Conservation (phyloP, 345 rosid species). For the Eucalyptus urophylla region DNA sequence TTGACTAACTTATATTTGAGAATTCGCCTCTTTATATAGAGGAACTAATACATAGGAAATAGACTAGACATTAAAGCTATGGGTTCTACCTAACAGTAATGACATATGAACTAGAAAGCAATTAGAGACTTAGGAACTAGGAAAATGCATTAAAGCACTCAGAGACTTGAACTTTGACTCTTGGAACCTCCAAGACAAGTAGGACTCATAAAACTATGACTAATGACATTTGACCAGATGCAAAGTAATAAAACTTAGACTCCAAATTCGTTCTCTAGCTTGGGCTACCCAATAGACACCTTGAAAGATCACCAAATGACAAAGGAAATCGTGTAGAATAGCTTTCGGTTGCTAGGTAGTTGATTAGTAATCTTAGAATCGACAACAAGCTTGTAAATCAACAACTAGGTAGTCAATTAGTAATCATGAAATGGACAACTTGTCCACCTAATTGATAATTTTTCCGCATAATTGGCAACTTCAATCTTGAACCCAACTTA, state of each 20-base stretch:
- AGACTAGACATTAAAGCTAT: too few relatives aligned
- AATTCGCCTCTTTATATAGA: too few relatives aligned
- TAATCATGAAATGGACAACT: background rate
- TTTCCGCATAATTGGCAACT: too few relatives aligned
- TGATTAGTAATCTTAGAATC: background rate
- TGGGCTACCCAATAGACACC: background rate
- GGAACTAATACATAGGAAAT: too few relatives aligned
- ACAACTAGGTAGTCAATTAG: background rate
- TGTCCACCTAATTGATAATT: too few relatives aligned
- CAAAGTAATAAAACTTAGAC: background rate
- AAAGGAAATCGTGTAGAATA: background rate
- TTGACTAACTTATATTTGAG: too few relatives aligned
- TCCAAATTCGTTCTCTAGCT: background rate
- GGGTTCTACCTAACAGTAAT: too few relatives aligned
- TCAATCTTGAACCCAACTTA: too few relatives aligned
- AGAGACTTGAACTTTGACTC: background rate
- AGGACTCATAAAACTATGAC: too few relatives aligned
- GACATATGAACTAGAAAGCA: too few relatives aligned
- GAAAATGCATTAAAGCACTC: background rate
- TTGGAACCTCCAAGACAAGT: background rate
- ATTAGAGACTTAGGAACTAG: background rate
- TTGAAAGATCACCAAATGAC: background rate
- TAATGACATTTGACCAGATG: background rate
- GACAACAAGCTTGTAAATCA: accelerated
- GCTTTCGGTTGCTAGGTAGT: background rate